Conservation (phyloP, 345 rosid species). For the Aquilaria yunnanensis region DNA sequence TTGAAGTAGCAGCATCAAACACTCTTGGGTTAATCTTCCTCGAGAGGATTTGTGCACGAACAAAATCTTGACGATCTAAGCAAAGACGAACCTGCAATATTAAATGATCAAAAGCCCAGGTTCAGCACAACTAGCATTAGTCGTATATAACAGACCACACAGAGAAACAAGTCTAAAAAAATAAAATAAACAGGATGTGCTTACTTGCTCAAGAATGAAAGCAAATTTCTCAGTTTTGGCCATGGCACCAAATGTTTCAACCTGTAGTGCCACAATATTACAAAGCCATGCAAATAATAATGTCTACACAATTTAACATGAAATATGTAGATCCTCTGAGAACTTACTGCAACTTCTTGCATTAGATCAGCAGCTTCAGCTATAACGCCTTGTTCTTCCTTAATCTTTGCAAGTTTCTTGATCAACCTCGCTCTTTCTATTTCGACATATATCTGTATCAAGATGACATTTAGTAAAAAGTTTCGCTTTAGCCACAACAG, state of each 20-base stretch:
- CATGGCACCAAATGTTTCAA: conserved; percentile 98
- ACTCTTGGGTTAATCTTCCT: conserved; percentile 93
- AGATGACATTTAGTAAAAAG: not conserved
- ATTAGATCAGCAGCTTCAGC: conserved; percentile 98
- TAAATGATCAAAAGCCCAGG: conserved; percentile 5
- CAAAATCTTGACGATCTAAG: conserved; percentile 85
- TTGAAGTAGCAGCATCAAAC: conserved; percentile 65
- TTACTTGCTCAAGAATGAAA: conserved; percentile 88
- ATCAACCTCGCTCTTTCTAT: conserved; percentile 92
- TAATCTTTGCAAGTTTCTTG: conserved; percentile 83
- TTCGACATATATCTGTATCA: conserved; percentile 81
- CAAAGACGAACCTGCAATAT: conserved; percentile 70
- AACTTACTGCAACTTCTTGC: conserved; percentile 97
- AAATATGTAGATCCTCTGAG: not conserved
- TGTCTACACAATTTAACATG: not conserved
- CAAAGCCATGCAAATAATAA: not conserved
- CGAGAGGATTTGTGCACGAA: conserved; percentile 94
- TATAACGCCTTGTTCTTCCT: conserved; percentile 78
- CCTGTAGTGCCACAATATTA: conserved; percentile 35
- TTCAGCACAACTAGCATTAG: conserved; percentile 5
- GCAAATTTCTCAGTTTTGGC: conserved; percentile 97
- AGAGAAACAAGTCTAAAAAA: not conserved
- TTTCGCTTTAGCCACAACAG: not conserved
- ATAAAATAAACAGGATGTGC: conserved; percentile 1
- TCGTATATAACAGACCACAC: not conserved